Percentiles rank a stretch among this genome's conserved stretches.
Conservation (phyloP, 805 yeast species). For the Sugiyamaella qingdaonensis region DNA sequence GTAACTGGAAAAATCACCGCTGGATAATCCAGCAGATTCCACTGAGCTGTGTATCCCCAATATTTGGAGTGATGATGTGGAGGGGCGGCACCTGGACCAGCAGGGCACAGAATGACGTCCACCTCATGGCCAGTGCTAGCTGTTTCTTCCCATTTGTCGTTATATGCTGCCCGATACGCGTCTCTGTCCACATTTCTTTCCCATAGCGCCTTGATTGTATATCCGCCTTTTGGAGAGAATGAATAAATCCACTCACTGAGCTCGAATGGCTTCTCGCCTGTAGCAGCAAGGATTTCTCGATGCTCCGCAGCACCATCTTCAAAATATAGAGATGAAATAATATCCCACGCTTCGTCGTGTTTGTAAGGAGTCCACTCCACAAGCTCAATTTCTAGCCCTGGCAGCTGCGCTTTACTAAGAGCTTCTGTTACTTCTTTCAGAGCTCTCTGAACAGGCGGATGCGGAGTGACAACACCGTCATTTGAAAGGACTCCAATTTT, state of each 20-base stretch:
- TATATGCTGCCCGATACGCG: constrained; percentile 32
- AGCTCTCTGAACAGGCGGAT: constrained; percentile 46
- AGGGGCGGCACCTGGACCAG: constrained; percentile 30
- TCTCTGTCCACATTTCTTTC: constrained; percentile 30
- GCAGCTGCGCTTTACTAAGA: constrained; percentile 8
- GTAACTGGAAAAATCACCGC: constrained; percentile 58
- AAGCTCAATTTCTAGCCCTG: constrained; percentile 22
- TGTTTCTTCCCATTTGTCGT: constrained; percentile 33
- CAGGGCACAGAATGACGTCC: constrained; percentile 39
- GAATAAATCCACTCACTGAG: constrained; percentile 10
- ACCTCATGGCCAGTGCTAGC: constrained; percentile 24
- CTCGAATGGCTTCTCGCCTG: constrained; percentile 64
- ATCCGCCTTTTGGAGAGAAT: constrained; percentile 3
- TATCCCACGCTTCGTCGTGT: constrained; percentile 31
- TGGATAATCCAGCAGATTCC: constrained; percentile 53
- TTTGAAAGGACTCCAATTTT: constrained; percentile 46
- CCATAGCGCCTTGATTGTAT: constrained; percentile 12
- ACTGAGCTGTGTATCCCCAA: constrained; percentile 51
- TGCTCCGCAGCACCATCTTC: constrained; percentile 67
- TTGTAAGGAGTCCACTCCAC: constrained; percentile 29
- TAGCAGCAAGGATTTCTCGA: constrained; percentile 45
- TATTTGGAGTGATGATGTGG: constrained; percentile 30
- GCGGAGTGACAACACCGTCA: constrained; percentile 49
- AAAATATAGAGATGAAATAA: constrained; percentile 43
- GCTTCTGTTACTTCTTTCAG: constrained; percentile 30